A percentile compares a stretch with the other conserved stretches of the same genome.
Conservation (phyloP, 2,329 filamentous ascomycete species). For the Sporothrix globosa region DNA sequence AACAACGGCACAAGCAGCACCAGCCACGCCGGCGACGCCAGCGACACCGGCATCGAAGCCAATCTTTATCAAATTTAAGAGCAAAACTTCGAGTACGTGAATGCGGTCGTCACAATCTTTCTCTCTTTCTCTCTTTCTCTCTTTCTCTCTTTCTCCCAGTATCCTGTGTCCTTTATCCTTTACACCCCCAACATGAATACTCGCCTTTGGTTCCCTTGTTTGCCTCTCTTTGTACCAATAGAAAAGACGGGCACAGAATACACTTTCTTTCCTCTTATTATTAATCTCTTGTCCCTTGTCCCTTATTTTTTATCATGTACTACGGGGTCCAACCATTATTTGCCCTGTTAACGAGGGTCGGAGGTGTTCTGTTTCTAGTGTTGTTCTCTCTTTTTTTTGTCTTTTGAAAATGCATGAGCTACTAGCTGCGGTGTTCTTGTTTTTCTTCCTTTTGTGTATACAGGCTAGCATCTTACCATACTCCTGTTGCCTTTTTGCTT, state of each 20-base stretch:
- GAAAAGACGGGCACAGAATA: neutral
- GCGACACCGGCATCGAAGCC: slow-evolving; percentile 29
- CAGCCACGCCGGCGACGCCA: slow-evolving; percentile 14
- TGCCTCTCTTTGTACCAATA: slow-evolving; percentile 23
- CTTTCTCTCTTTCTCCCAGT: neutral
- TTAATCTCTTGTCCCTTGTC: no score
- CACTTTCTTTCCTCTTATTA: neutral
- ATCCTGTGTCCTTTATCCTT: no score
- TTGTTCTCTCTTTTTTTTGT: neutral
- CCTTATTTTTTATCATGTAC: neutral
- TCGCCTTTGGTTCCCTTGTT: neutral
- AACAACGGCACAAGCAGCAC: neutral
- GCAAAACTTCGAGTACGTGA: slow-evolving; percentile 31
- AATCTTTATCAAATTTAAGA: slow-evolving; percentile 37
- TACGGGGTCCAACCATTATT: neutral
- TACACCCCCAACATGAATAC: no score
- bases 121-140: neutral
- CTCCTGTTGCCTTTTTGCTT: neutral
- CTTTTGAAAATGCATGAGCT: neutral
- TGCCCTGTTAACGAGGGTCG: neutral
- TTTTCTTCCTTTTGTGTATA: slow-evolving; percentile 6
- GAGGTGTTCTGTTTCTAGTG: neutral
- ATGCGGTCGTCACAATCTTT: neutral
- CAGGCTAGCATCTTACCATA: neutral
- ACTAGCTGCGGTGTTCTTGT: neutral